These are phyloP conservation scores for Dispira simplex DNA, from an alignment of 192 early-diverging fungal species.

Conservation along the genomic window DNA sequence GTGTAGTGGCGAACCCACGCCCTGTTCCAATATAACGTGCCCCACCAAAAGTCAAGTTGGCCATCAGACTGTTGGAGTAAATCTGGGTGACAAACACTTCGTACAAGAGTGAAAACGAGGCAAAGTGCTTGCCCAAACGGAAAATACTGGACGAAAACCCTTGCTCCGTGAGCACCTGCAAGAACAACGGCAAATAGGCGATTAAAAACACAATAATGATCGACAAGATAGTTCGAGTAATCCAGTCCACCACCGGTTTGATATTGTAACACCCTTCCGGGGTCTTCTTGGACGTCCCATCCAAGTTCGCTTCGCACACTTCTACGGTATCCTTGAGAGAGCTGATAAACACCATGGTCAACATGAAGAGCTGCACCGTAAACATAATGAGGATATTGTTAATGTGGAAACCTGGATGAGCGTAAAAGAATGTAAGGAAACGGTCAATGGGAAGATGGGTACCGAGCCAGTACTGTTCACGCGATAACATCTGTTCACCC, in stretches of 20 bases:
- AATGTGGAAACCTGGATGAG: slow-evolving; percentile 79
- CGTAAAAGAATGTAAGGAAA: slow-evolving; percentile 78
- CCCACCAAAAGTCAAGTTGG: slow-evolving; percentile 62
- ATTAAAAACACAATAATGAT: slow-evolving; percentile 71
- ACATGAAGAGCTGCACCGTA: slow-evolving; percentile 66
- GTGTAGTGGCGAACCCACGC: slow-evolving; percentile 70
- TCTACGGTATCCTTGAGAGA: slow-evolving; percentile 44
- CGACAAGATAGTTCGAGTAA: slow-evolving; percentile 61
- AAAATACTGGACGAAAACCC: slow-evolving; percentile 53
- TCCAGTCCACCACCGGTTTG: slow-evolving; percentile 63
- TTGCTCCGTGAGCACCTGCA: slow-evolving; percentile 73
- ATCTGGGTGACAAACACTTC: slow-evolving; percentile 79
- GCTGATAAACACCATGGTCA: slow-evolving; percentile 60
- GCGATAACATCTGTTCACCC: slow-evolving; percentile 88
- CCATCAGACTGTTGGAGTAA: slow-evolving; percentile 64
- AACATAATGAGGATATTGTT: slow-evolving; percentile 81
- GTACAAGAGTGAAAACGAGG: slow-evolving; percentile 70
- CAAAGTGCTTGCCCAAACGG: slow-evolving; percentile 63
- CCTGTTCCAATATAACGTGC: slow-evolving; percentile 78
- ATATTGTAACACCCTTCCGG: slow-evolving; percentile 52
- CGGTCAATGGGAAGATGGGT: slow-evolving; percentile 71
- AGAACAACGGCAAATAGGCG: slow-evolving; percentile 62
- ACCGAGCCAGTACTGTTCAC: slow-evolving; percentile 83
- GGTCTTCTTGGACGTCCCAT: slow-evolving; percentile 28
- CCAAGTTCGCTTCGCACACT: slow-evolving; percentile 41